Evolutionary conservation across 2,329 filamentous ascomycete species (phyloP).

Genomic region (Fusarium sacchari): DNA sequence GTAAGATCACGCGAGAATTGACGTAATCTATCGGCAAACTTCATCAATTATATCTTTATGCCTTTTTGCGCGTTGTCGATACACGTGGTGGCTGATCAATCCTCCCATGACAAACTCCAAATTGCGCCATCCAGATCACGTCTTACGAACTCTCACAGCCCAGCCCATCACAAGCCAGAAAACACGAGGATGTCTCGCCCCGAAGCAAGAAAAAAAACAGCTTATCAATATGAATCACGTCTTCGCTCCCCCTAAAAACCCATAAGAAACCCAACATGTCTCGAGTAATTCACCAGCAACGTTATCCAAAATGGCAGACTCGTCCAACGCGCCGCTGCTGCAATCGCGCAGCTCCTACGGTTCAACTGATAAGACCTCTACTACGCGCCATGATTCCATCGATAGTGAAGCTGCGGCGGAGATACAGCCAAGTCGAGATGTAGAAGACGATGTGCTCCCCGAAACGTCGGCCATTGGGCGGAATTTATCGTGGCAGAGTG

Average conservation of each 20-base stretch:
- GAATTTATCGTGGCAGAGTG: conserved; percentile 69
- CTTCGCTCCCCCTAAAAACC: background rate
- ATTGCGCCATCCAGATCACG: conserved; percentile 39
- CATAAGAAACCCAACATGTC: background rate
- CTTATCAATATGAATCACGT: conserved; percentile 20
- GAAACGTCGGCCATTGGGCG: conserved; percentile 68
- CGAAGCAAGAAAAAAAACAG: background rate
- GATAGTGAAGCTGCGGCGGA: conserved; percentile 7
- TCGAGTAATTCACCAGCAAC: background rate
- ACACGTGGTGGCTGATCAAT: background rate
- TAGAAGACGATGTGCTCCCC: conserved; percentile 69
- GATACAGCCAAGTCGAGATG: conserved; percentile 21
- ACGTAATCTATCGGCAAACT: background rate
- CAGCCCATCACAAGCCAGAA: conserved; percentile 19
- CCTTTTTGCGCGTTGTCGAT: background rate
- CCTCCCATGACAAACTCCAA: background rate
- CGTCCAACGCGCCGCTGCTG: conserved; percentile 20
- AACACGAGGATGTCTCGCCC: conserved; percentile 7
- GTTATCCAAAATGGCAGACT: conserved; percentile 1
- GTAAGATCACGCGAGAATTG: background rate
- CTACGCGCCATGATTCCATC: background rate
- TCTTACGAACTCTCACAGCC: conserved; percentile 27
- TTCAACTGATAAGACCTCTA: background rate
- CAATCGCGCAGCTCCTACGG: background rate
- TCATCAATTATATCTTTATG: background rate